Base-by-base conservation (phyloP, 108 stramenopile species). In the Nitzschia putrida region DNA sequence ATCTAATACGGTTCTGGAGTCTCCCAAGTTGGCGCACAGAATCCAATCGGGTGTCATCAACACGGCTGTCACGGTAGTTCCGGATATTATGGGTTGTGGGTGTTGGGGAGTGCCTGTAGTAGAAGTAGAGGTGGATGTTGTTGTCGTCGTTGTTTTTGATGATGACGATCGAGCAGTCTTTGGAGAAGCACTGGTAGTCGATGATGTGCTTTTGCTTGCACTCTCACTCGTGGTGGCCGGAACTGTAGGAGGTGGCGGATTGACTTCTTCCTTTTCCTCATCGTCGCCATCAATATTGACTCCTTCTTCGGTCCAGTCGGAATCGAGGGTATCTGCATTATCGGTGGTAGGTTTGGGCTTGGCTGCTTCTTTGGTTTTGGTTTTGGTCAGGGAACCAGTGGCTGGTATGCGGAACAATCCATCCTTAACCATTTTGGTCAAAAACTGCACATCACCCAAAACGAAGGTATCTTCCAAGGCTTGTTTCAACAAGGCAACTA, bases 21-120 rank as follows among this genome's bases (percentile, higher is more conserved):
- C 98, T 44, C 98, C 98, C 13, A 94, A 91, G 71, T 99, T 99
- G 76, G 96, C 97, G 68, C 95, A 96, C 40, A 98, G 71, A 34
- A 98, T 73, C 57, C 83, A 88, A 20, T 76, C 72, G 12, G 97
- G 97, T 16, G 96, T 94, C 6, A 97, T 47, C 56, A 98, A 47
- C 2, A 89, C 92, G 38, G 83, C 72, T 14, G 88, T 73, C 2
- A 93, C 96, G 9, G 98, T 97, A 9, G 95, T 95, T 9, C 98
- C 98, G 40, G 74, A 76, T 34, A 45, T 76, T 60, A 22, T 55
- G 58, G 9, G 54, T 43, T 34, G 29, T 34, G 1, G 29, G 3
- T 34, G 29, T 34, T 34, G 29, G 29, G 29, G 4, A 34, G 29
- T 34, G 4, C 29, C 29, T 34, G 4, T 34, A 34, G 1, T 13